phyloP scores from a whole-genome alignment of 257 asterid genomes.

The Paraleonurus japonicus region DNA sequence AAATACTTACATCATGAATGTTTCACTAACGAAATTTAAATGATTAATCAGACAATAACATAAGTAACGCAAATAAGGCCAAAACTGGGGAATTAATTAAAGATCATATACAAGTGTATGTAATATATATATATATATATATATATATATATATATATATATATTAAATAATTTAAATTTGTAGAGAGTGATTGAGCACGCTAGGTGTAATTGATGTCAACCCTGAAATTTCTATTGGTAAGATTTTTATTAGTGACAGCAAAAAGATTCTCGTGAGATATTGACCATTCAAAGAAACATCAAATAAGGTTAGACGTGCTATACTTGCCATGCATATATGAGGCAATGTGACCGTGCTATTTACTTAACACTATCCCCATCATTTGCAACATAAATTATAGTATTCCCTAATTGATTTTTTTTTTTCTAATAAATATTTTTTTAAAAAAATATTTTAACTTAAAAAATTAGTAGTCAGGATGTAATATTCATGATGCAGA shows the following conservation, averaged over 20 bases:
- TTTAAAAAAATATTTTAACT: too few species aligned
- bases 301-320: slow-evolving; percentile 51
- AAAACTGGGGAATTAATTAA: slow-evolving; percentile 1
- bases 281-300: slow-evolving; percentile 70
- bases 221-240: slow-evolving; percentile 45
- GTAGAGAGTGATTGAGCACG: slow-evolving; percentile 18
- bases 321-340: slow-evolving; percentile 59
- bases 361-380: background rate
- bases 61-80: background rate
- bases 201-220: slow-evolving; percentile 40
- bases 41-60: background rate
- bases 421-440: too few species aligned
- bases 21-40: background rate
- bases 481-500: too few species aligned
- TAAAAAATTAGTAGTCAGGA: too few species aligned
- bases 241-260: slow-evolving; percentile 36
- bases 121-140: too few species aligned
- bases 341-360: slow-evolving; percentile 44
- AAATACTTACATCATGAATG: background rate
- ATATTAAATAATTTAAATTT: background rate
- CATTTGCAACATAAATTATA: background rate
- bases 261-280: slow-evolving; percentile 70
- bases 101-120: background rate
- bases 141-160: background rate
- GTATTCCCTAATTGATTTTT: background rate